phyloP scores from a whole-genome alignment of 2,329 filamentous ascomycete species.

The Apiospora aurea region DNA sequence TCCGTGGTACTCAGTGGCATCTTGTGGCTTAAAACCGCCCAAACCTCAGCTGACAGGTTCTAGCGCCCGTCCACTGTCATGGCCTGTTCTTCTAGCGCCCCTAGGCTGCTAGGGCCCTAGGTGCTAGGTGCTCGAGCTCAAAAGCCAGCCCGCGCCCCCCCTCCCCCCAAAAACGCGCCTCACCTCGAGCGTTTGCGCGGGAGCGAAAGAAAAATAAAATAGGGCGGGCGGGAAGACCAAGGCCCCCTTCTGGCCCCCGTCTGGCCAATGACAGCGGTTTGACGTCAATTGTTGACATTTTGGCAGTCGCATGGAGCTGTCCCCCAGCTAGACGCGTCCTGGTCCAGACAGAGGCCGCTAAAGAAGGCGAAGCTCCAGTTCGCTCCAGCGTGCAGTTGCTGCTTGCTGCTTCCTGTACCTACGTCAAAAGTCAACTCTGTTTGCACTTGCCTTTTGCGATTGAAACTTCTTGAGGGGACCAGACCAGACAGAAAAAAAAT shows the following conservation, averaged over 20 bases:
- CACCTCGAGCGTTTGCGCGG: not conserved
- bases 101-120: not conserved
- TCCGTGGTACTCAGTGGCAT: not conserved
- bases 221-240: not conserved
- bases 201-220: not conserved
- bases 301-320: slow-evolving; percentile 20
- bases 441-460: slow-evolving; percentile 15
- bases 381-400: not conserved
- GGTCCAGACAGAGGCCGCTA: not conserved
- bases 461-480: slow-evolving; percentile 13
- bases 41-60: slow-evolving; percentile 9
- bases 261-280: slow-evolving; percentile 21
- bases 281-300: slow-evolving; percentile 27
- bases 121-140: not conserved
- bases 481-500: slow-evolving; percentile 7
- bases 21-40: not conserved
- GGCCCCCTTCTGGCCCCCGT: not conserved
- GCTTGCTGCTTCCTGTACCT: not conserved
- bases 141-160: no score
- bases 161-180: not conserved
- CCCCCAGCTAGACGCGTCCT: not conserved
- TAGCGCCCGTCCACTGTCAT: slow-evolving; percentile 2
- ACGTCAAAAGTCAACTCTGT: not conserved
- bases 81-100: not conserved
- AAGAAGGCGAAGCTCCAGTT: not conserved